Evolutionary conservation across 768 basidiomycete species (phyloP), one percentile per base, ranked within the genome.

Genomic region (Filobasidium floriforme): DNA sequence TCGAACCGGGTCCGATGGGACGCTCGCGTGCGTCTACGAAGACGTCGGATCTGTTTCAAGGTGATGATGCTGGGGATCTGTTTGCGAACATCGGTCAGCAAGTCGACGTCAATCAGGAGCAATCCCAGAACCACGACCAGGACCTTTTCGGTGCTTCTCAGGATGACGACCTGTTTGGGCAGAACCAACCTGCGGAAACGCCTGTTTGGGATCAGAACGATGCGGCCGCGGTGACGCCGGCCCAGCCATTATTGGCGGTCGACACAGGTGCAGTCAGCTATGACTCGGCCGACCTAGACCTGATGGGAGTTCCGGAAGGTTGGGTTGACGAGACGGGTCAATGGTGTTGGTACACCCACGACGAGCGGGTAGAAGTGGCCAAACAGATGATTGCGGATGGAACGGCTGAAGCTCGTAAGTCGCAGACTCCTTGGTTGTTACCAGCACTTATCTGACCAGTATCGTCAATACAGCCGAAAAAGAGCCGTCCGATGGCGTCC

Each of bases 271-370:
- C 44, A 19, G 40, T 26, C 26, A 61, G 60, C 18, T 43, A 46
- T n/a, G 67, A 41, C 10, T 68, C 68, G 12, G 68, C 54, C 24
- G 75, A 71, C 24, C 65, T 74, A 19, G 73, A 73, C 41, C 49
- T 65, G 7, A 29, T 69, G 41, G 75, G 75, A 1, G 72, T 78
- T 9, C 77, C 77, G 5, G 72, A 76, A 63, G 77, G 77, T 28
- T 78, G 77, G 77, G 72, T 73, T 26, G 75, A 76, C 65, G 77
- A 75, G 12, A 60, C 67, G 44, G 77, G 76, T 11, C 66, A 70
- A 26, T 78, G 73, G 71, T 65, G 72, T 57, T 76, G 75, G 70
- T 78, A 78, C 59, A 78, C 77, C 11, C 71, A 70, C 2, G 77
- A 76, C 62, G 75, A 78, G 60, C 59, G 67, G 63, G 14, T 61